Conservation (phyloP, 768 basidiomycete species). For the Serpula lacrymans region DNA sequence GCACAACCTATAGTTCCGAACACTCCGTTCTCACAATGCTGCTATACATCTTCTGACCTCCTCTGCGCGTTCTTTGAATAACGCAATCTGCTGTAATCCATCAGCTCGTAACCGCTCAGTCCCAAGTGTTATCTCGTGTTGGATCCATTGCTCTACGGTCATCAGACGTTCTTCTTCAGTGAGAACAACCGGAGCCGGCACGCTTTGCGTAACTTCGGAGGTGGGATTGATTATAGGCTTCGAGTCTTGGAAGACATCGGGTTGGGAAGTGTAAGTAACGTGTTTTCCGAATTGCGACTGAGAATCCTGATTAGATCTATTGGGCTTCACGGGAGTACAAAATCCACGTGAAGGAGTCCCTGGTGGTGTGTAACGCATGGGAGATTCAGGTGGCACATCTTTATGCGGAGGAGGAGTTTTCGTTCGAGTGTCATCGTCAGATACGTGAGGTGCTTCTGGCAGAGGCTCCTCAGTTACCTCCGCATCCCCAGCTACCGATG, state of each 20-base stretch:
- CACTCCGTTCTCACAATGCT: slow-evolving; percentile 14
- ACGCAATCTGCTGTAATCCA: slow-evolving; percentile 46
- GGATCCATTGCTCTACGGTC: slow-evolving; percentile 84
- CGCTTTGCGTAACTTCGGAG: slow-evolving; percentile 2
- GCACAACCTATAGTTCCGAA: too few species aligned
- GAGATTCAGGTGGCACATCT: too few species aligned
- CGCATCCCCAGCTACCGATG: too few species aligned
- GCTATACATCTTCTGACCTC: slow-evolving; percentile 37
- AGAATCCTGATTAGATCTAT: slow-evolving; percentile 43
- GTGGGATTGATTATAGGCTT: background rate
- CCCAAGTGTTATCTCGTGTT: slow-evolving; percentile 68
- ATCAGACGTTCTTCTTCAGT: slow-evolving; percentile 58
- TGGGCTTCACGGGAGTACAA: slow-evolving; percentile 21
- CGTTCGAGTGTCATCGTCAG: too few species aligned
- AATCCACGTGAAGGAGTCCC: slow-evolving; percentile 7
- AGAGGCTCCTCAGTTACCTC: too few species aligned
- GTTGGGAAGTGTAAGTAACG: slow-evolving; percentile 1
- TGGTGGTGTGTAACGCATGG: too few species aligned
- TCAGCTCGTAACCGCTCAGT: slow-evolving; percentile 56
- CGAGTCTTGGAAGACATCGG: background rate
- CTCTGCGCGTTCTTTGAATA: slow-evolving; percentile 44
- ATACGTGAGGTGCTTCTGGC: too few species aligned
- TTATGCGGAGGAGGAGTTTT: too few species aligned
- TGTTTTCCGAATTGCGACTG: too few species aligned
- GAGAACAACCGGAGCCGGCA: slow-evolving; percentile 16